Percentiles rank a stretch among this genome's conserved stretches.
Evolutionary conservation across 2,329 filamentous ascomycete species (phyloP).

Genomic region (Rhynchosporium graminicola): DNA sequence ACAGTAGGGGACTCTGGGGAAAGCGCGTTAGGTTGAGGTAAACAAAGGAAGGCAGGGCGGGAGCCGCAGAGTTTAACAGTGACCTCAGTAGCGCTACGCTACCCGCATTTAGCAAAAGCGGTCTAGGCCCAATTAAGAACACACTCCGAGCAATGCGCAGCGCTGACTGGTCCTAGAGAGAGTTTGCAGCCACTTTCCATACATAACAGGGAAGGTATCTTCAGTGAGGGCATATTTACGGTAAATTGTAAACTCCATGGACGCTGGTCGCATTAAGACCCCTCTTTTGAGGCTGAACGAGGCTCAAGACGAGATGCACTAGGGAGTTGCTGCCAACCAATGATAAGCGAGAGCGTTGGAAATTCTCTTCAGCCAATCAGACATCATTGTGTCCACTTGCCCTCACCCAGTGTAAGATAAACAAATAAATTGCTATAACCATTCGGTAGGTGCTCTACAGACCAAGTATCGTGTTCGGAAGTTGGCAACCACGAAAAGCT

Average conservation of each 20-base stretch:
- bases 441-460: no score
- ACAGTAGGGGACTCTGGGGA: background rate
- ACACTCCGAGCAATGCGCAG: background rate
- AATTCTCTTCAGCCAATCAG: background rate
- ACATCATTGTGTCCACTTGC: background rate
- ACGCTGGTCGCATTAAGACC: background rate
- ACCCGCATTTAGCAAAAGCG: background rate
- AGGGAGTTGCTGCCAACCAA: background rate
- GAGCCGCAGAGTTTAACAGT: background rate
- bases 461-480: no score
- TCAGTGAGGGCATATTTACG: background rate
- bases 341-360: background rate
- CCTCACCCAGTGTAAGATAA: background rate
- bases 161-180: background rate
- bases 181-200: background rate
- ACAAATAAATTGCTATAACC: background rate
- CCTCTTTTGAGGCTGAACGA: slow-evolving; percentile 9
- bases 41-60: background rate
- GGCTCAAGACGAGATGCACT: background rate
- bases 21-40: slow-evolving; percentile 6
- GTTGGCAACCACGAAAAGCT: no score
- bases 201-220: background rate
- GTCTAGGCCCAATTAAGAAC: background rate
- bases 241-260: background rate
- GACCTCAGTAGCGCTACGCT: background rate